These are phyloP conservation scores for Amaranthus palmeri DNA, from an alignment of 148 eudicot genomes.

Conservation along the genomic window DNA sequence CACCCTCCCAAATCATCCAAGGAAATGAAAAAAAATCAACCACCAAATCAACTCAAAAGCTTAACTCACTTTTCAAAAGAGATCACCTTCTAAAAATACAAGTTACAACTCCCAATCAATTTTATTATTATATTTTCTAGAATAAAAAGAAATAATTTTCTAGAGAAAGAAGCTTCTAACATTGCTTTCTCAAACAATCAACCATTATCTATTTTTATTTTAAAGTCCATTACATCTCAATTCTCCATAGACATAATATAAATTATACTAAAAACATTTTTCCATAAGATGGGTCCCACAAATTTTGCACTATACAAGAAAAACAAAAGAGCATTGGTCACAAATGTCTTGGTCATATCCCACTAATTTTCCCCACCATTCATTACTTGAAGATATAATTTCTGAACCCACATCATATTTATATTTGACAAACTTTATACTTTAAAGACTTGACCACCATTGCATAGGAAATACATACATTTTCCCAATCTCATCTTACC, in stretches of 20 bases:
- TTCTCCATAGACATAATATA: conserved; percentile 25
- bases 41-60: conserved; percentile 29
- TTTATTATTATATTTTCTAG: background rate
- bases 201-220: conserved; percentile 28
- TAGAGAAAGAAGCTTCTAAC: conserved; percentile 31
- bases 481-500: conserved; percentile 13
- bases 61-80: conserved; percentile 26
- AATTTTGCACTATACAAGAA: conserved; percentile 21
- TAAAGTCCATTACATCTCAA: conserved; percentile 27
- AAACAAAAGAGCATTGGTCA: conserved; percentile 26
- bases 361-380: conserved; percentile 33
- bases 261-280: conserved; percentile 23
- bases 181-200: conserved; percentile 34
- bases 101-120: conserved; percentile 10
- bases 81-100: conserved; percentile 7
- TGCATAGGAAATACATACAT: conserved; percentile 20
- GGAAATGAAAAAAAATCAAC: conserved; percentile 12
- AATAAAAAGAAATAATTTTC: background rate
- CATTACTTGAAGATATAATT: conserved; percentile 21
- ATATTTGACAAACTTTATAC: conserved; percentile 35
- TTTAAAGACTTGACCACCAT: conserved; percentile 32
- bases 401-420: conserved; percentile 24
- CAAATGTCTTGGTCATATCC: conserved; percentile 29
- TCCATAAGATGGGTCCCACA: conserved; percentile 26
- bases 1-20: conserved; percentile 17